Base-by-base conservation (phyloP, 495 filamentous ascomycete genomes). In the Penicillium manginii region DNA sequence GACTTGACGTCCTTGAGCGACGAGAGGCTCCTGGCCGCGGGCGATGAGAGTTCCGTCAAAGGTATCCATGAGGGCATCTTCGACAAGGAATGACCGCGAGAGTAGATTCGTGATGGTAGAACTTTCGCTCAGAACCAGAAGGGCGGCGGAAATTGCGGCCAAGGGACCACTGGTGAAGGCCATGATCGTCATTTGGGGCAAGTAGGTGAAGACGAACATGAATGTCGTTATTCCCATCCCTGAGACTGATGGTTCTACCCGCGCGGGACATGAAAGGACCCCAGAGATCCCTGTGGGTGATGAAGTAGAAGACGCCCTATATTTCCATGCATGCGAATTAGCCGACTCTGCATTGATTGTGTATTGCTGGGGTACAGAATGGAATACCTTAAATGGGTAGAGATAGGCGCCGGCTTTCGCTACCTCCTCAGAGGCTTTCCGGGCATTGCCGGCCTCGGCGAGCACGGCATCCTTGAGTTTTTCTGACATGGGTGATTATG, bases 161-260 rank as follows among this genome's bases (percentile, higher is more conserved):
- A 97, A 73, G 0, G 93, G 93, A 0, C 94, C 94, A 55, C 91
- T 92, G 51, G 96, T 86, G 65, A 97, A 85, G 6, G 74, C 71
- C 55, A 90, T 81, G 29, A 97, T 76, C 8, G 91, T 88, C 33
- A 90, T 82, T 76, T 98, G 94, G 0, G 94, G 94, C 33, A 97
- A 71, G 69, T 97, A 98, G 52, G 92, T 89, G 73, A 97, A 87
- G 65, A 88, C 76, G 74, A 98, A 98, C 88, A 97, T 88, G 37
- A 80, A 78, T 18, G 82, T 73, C 33, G 93, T 92, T 19, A 93
- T 81, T 40, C 91, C 81, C 35, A 87, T 63, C 10, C 88, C 90
- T 12, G 23, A 96, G 77, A n/a, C 80, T 77, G 45, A 91, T 57
- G 29, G 88, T 91, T 11, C 91, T 88, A 4, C 82, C 64, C 32